Conservation (phyloP, 1,139 yeast species). For the Blastobotrys elegans region DNA sequence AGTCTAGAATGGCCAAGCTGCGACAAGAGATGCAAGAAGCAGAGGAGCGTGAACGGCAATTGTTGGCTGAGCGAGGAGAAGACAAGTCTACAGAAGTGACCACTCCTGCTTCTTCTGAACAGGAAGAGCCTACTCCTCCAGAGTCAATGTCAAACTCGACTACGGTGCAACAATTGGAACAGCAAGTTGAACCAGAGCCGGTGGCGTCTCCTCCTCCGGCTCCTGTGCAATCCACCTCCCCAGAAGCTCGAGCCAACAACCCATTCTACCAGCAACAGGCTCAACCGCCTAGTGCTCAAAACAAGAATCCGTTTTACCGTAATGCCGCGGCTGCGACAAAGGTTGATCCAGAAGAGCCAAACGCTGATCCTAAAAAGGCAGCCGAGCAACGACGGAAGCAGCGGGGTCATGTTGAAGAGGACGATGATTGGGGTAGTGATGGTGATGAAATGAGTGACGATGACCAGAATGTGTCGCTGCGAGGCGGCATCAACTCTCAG, state of each 20-base stretch:
- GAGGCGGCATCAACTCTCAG: conserved; percentile 45
- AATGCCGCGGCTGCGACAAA: conserved; percentile 20
- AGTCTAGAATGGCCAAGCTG: conserved; percentile 12
- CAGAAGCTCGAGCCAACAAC: conserved; percentile 11
- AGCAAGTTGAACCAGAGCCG: conserved; percentile 1
- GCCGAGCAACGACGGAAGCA: conserved; percentile 53
- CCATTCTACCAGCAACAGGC: conserved; percentile 15
- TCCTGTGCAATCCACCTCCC: neutral
- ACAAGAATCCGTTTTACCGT: conserved; percentile 20
- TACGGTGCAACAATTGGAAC: neutral
- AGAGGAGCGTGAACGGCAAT: conserved; percentile 16
- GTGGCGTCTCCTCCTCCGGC: conserved; percentile 8
- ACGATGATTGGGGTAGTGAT: conserved; percentile 46
- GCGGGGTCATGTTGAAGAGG: conserved; percentile 42
- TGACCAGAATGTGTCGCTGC: conserved; percentile 46
- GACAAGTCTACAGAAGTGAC: conserved; percentile 8
- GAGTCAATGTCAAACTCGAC: conserved; percentile 4
- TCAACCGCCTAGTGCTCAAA: conserved; percentile 1
- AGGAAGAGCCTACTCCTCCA: conserved; percentile 10
- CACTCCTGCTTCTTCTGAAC: neutral
- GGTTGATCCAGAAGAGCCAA: conserved; percentile 22
- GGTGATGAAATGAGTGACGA: conserved; percentile 34
- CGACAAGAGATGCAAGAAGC: conserved; percentile 13
- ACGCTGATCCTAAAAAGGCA: conserved; percentile 45
- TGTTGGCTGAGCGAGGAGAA: conserved; percentile 8